These are phyloP conservation scores for Aspergillus sp. DNA, from an alignment of 2,329 filamentous ascomycete species.

Conservation along the genomic window DNA sequence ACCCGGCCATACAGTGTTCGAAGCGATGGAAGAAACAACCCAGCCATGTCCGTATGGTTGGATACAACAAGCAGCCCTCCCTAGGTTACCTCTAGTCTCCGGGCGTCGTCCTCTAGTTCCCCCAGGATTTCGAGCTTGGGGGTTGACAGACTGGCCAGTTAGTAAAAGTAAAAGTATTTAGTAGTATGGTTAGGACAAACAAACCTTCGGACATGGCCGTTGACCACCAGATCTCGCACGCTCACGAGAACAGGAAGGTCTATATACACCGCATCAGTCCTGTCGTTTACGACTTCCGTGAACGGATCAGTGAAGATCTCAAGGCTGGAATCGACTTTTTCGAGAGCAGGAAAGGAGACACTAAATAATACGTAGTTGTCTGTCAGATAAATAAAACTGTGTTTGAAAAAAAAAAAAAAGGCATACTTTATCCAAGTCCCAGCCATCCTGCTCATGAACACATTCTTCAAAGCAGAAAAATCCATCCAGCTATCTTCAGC, in stretches of 20 bases:
- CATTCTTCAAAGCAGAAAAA: too few species aligned
- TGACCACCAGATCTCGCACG: not conserved
- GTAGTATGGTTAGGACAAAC: not conserved
- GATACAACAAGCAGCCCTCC: not conserved
- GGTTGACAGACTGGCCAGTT: not conserved
- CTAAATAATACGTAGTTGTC: too few species aligned
- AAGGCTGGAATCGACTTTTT: not conserved
- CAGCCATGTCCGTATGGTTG: not conserved
- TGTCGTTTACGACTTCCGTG: not conserved
- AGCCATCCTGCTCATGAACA: too few species aligned
- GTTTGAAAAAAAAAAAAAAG: too few species aligned
- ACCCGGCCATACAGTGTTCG: not conserved
- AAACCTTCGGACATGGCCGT: not conserved
- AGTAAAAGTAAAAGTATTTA: too few species aligned
- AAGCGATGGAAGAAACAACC: not conserved
- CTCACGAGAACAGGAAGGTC: not conserved
- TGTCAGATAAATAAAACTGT: too few species aligned
- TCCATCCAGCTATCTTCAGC: too few species aligned
- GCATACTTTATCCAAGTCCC: too few species aligned
- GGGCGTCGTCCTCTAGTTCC: too few species aligned
- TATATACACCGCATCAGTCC: not conserved
- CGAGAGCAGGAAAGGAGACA: not conserved
- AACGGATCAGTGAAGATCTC: not conserved
- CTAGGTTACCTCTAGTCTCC: too few species aligned
- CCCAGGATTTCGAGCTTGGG: not conserved